phyloP scores from a whole-genome alignment of 352 stramenopile species.

The Phytophthora megakarya region DNA sequence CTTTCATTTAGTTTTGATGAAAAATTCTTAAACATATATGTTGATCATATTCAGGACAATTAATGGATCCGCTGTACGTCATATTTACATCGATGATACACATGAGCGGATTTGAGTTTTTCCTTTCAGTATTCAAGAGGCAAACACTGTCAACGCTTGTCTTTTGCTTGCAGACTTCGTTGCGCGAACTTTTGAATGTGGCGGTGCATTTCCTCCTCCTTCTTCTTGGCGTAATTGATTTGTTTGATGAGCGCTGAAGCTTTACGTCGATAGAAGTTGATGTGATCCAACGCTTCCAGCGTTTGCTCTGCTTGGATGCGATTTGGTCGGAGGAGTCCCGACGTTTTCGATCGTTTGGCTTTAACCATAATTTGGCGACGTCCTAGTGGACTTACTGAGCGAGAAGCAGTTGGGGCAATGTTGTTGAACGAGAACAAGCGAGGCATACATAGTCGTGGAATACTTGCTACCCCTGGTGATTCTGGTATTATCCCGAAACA shows the following conservation, averaged over 20 bases:
- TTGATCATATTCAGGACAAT: not conserved
- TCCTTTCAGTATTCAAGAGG: not conserved
- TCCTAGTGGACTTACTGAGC: not conserved
- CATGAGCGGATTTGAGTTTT: not conserved
- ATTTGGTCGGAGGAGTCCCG: constrained; percentile 10
- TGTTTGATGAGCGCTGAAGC: constrained; percentile 70
- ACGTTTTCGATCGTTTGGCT: constrained; percentile 13
- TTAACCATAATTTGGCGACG: constrained; percentile 6
- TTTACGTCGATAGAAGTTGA: constrained; percentile 69
- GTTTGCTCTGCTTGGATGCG: constrained; percentile 64
- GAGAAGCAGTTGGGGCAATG: constrained; percentile 35
- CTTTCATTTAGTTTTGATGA: constrained; percentile 1
- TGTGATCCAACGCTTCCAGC: constrained; percentile 52
- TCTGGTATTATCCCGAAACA: constrained; percentile 17
- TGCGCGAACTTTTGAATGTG: constrained; percentile 71
- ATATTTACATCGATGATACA: constrained; percentile 32
- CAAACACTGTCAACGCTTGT: constrained; percentile 21
- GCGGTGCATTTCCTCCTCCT: constrained; percentile 68
- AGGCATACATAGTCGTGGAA: constrained; percentile 47
- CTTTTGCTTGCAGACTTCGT: constrained; percentile 47
- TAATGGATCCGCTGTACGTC: constrained; percentile 19
- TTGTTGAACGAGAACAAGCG: constrained; percentile 47
- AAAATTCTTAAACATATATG: not conserved
- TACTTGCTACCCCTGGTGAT: not conserved
- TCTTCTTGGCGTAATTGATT: constrained; percentile 62